Evolutionary conservation across 2,329 filamentous ascomycete species (phyloP).

Genomic region (Calonectria honghensis): DNA sequence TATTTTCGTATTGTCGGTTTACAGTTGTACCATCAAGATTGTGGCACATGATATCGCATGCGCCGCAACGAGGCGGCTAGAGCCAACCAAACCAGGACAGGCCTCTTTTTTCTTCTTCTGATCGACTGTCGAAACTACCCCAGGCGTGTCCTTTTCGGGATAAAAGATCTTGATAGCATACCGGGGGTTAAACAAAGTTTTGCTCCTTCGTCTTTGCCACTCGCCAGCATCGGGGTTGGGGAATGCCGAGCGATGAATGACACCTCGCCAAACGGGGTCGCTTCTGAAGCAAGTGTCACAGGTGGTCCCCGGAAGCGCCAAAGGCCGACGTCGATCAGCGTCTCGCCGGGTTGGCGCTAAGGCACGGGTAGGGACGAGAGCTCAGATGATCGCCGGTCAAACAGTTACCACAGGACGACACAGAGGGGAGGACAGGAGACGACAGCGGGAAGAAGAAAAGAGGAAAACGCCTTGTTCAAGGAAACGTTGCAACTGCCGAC

Average conservation of each 20-base stretch:
- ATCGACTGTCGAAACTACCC: not conserved
- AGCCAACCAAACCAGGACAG: not conserved
- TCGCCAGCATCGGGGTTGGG: not conserved
- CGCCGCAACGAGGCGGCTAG: not conserved
- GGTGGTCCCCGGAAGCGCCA: constrained; percentile 27
- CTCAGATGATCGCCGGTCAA: constrained; percentile 32
- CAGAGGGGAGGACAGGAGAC: not conserved
- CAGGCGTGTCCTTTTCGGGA: not conserved
- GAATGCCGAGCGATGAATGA: constrained; percentile 9
- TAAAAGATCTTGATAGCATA: not conserved
- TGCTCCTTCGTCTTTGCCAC: constrained; percentile 4
- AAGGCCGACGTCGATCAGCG: constrained; percentile 34
- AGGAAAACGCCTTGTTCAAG: not conserved
- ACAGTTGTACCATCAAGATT: not conserved
- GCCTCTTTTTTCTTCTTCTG: not conserved
- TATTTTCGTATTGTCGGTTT: not conserved
- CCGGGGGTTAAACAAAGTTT: constrained; percentile 5
- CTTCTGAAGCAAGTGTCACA: constrained; percentile 32
- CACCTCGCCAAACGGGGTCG: not conserved
- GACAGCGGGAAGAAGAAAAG: not conserved
- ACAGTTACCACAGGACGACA: constrained; percentile 9
- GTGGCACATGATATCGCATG: not conserved
- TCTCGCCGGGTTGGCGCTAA: constrained; percentile 33
- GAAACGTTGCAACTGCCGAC: not conserved
- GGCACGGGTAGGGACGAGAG: constrained; percentile 30